Evolutionary conservation across 345 rosid genomes (phyloP), one percentile per base, ranked within the genome.

Genomic region (Boechera divaricarpa): DNA sequence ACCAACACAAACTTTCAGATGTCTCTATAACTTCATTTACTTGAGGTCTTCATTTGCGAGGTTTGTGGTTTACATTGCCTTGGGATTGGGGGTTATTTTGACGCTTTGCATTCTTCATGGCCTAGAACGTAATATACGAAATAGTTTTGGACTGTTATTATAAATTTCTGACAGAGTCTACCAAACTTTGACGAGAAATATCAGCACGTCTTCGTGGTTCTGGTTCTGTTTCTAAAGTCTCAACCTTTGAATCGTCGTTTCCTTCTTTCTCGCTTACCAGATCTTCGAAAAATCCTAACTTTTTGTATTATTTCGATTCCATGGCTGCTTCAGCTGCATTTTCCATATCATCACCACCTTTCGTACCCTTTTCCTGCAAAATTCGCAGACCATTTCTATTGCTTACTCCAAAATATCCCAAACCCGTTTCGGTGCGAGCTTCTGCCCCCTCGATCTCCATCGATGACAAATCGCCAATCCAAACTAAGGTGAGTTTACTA

Each of bases 391-490:
- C 82, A 8, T 81, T 47, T 78, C 70, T 73, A 52, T 60, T 79
- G 63, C 54, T 56, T 31, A 51, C 44, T 21, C 35, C 80, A 54
- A 61, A 48, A 51, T 75, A 32, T 18, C 54, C 76, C n/a, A 88
- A 80, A 80, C 88, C 86, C 73, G n/a, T 79, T 31, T 86, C 86
- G 21, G 72, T 91, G 57, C 83, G 72, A 83, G 96, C 94, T 74
- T 82, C 94, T 45, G 83, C 87, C 6, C 69, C 91, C 5, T 38
- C 84, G 21, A 53, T 57, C 75, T 75, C 90, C 10, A 71, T 80
- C 42, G 79, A 81, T 32, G 86, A 84, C n/a, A 81, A 77, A 63
- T 62, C 76, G 1, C 21, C 83, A 28, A 45, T 69, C 71, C 90
- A 83, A 10, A 78, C 83, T 9, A 94, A 85, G 87, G 98, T 90